Evolutionary conservation across 129 eudicot genomes (phyloP).

Genomic region (Flaveria bidentis): DNA sequence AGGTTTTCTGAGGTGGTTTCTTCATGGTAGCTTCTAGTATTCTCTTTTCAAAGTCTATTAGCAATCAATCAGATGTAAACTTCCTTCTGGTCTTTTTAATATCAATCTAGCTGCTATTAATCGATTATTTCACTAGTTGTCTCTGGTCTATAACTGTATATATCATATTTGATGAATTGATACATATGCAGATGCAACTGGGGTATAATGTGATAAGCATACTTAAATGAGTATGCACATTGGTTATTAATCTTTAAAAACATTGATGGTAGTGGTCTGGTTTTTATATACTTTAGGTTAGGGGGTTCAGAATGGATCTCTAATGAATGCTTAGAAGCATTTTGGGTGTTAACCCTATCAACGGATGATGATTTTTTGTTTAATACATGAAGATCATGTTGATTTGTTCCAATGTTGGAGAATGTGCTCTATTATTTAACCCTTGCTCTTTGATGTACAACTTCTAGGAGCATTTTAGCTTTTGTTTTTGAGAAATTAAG

Average conservation of each 20-base stretch:
- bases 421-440: not conserved
- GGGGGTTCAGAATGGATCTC: not conserved
- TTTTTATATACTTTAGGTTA: not conserved
- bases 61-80: constrained; percentile 35
- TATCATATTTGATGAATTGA: not conserved
- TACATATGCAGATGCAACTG: not conserved
- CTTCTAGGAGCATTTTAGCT: not conserved
- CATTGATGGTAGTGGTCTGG: constrained; percentile 2
- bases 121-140: constrained; percentile 5
- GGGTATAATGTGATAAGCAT: too few species aligned
- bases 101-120: constrained; percentile 32
- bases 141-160: not conserved
- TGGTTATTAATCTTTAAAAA: not conserved
- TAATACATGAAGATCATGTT: not conserved
- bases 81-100: constrained; percentile 31
- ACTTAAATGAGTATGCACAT: not conserved
- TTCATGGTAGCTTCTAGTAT: constrained; percentile 34
- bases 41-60: constrained; percentile 26
- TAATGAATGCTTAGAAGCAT: not conserved
- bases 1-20: constrained; percentile 42
- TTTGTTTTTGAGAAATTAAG: not conserved
- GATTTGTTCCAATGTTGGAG: constrained; percentile 19
- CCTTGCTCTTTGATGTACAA: not conserved
- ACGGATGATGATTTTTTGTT: not conserved
- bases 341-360: not conserved